phyloP scores from a whole-genome alignment of 2,329 filamentous ascomycete genomes.

The Pseudogymnoascus sp. region DNA sequence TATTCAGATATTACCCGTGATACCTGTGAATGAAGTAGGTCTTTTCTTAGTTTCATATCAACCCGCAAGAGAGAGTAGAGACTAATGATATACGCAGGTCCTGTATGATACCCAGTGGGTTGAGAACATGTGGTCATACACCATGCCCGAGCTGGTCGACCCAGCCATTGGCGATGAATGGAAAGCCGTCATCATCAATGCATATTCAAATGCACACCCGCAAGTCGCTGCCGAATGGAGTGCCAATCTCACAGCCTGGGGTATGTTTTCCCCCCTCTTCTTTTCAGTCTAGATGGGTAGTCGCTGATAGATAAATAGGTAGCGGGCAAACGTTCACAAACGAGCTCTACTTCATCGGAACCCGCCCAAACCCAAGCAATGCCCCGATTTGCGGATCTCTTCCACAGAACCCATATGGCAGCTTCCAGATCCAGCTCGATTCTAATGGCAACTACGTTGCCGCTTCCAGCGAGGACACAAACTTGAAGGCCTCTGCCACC shows the following conservation, averaged over 20 bases:
- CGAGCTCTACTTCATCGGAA: slow-evolving; percentile 24
- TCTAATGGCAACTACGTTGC: slow-evolving; percentile 17
- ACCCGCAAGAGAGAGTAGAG: background rate
- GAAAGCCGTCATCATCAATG: slow-evolving; percentile 23
- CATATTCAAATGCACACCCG: slow-evolving; percentile 22
- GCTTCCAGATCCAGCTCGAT: slow-evolving; percentile 20
- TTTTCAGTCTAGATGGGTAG: background rate
- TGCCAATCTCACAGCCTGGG: slow-evolving; percentile 22
- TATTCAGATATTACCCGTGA: slow-evolving; percentile 21
- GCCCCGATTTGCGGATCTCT: slow-evolving; percentile 21
- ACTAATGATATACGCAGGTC: slow-evolving; percentile 15
- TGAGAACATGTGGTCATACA: slow-evolving; percentile 22
- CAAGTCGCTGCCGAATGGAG: slow-evolving; percentile 21
- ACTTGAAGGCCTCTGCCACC: slow-evolving; percentile 19
- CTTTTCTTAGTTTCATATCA: background rate
- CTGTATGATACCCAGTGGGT: slow-evolving; percentile 22
- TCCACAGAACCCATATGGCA: slow-evolving; percentile 23
- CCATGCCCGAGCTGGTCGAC: slow-evolving; percentile 19
- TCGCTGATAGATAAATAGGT: slow-evolving; percentile 13
- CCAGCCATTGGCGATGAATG: slow-evolving; percentile 21
- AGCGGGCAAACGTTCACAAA: slow-evolving; percentile 22
- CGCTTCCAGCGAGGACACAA: slow-evolving; percentile 14
- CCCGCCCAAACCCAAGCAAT: slow-evolving; percentile 21
- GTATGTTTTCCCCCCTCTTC: slow-evolving; percentile 14
- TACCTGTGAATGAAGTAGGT: slow-evolving; percentile 13